These are phyloP conservation scores for Penicillium dipodomyicola DNA, from an alignment of 495 filamentous ascomycete genomes.

Conservation along the genomic window DNA sequence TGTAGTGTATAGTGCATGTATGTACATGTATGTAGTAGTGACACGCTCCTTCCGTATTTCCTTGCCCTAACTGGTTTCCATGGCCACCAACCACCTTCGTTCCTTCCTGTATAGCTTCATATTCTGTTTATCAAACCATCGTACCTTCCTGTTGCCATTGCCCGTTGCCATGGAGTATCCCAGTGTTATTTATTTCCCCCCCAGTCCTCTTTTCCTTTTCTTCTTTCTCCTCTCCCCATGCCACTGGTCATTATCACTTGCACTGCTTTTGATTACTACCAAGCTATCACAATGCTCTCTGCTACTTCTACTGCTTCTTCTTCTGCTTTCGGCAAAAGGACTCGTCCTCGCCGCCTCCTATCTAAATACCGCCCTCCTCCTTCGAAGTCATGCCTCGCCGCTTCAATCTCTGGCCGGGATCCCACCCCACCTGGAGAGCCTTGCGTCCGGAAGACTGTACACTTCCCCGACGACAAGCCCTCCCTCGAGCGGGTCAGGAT, in stretches of 20 bases:
- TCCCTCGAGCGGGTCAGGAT: background rate
- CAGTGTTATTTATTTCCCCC: background rate
- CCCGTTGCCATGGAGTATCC: background rate
- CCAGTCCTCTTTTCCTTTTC: background rate
- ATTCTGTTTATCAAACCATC: background rate
- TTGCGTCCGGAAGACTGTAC: background rate
- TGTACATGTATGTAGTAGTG: background rate
- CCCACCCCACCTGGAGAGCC: background rate
- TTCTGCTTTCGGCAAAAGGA: background rate
- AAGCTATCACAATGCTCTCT: background rate
- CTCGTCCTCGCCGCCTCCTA: background rate
- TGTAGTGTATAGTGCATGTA: no score
- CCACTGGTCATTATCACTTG: conserved; percentile 4
- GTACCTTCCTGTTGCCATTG: background rate
- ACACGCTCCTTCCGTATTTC: background rate
- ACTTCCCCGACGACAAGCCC: background rate
- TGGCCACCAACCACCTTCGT: background rate
- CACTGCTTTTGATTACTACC: background rate
- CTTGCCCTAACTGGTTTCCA: background rate
- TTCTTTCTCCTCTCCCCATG: conserved; percentile 1
- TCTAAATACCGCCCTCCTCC: background rate
- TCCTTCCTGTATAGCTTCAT: conserved; percentile 1
- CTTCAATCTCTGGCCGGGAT: background rate
- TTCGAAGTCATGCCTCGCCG: conserved; percentile 1
- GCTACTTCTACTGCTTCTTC: background rate